A percentile compares a stretch with the other conserved stretches of the same genome.
Evolutionary conservation across 176 grass and related monocot genomes (phyloP).

Genomic region (Typha latifolia): DNA sequence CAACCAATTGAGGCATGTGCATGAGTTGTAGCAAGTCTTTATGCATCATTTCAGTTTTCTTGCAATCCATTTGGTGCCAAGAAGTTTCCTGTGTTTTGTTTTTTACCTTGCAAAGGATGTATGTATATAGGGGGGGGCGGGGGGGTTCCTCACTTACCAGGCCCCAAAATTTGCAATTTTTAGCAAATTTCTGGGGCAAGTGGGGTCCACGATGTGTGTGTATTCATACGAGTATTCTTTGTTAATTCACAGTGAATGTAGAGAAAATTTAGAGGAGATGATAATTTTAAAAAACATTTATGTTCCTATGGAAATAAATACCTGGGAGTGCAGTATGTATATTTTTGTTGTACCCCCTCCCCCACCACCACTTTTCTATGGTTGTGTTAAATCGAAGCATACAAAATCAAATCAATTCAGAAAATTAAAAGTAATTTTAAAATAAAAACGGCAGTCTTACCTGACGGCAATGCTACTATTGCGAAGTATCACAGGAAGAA

Average conservation of each 20-base stretch:
- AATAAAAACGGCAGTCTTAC: too few species aligned
- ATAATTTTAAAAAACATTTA: background rate
- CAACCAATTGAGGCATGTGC: slow-evolving; percentile 30
- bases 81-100: slow-evolving; percentile 8
- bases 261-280: background rate
- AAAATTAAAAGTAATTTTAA: too few species aligned
- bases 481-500: too few species aligned
- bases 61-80: slow-evolving; percentile 15
- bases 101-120: slow-evolving; percentile 31
- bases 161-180: slow-evolving; percentile 24
- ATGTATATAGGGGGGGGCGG: slow-evolving; percentile 38
- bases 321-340: background rate
- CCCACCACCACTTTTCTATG: too few species aligned
- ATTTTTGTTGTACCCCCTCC: background rate
- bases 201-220: background rate
- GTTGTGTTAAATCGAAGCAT: too few species aligned
- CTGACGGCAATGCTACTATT: too few species aligned
- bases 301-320: slow-evolving; percentile 4
- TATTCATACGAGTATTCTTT: slow-evolving; percentile 38
- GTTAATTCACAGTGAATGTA: slow-evolving; percentile 36
- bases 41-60: slow-evolving; percentile 19
- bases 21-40: background rate
- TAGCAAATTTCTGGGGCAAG: slow-evolving; percentile 46
- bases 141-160: slow-evolving; percentile 21
- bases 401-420: too few species aligned